These are phyloP conservation scores for Phialocephala sp. DNA, from an alignment of 2,329 filamentous ascomycete species.

Conservation along the genomic window DNA sequence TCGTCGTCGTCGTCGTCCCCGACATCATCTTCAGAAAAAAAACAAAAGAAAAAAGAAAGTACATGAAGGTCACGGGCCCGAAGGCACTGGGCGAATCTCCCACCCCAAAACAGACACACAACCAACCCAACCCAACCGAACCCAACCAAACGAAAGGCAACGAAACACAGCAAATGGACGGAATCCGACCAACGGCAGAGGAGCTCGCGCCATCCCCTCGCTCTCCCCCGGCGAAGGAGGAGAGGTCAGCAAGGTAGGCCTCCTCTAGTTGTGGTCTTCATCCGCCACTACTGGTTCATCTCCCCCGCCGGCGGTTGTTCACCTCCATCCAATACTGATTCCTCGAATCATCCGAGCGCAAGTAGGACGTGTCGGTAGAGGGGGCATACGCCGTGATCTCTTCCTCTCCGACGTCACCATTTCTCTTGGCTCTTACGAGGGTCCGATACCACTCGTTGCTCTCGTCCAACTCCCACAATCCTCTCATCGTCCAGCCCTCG, in stretches of 20 bases:
- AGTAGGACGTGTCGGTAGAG: neutral
- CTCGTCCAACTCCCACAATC: neutral
- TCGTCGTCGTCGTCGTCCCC: neutral
- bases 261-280: neutral
- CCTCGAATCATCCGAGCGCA: neutral
- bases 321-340: neutral
- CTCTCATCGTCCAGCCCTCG: neutral
- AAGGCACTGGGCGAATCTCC: neutral
- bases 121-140: neutral
- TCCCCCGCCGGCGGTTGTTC: neutral
- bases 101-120: slow-evolving; percentile 7
- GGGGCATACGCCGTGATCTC: neutral
- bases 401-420: neutral
- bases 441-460: neutral
- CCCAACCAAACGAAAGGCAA: neutral
- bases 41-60: neutral
- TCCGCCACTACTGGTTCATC: neutral
- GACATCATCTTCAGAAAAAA: neutral
- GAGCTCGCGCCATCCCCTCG: neutral
- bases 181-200: neutral
- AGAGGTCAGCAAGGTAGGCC: neutral
- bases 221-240: neutral
- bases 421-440: neutral
- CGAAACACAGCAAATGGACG: neutral
- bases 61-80: slow-evolving; percentile 4